phyloP scores from a whole-genome alignment of 495 filamentous ascomycete species.

The Zalerion maritima region DNA sequence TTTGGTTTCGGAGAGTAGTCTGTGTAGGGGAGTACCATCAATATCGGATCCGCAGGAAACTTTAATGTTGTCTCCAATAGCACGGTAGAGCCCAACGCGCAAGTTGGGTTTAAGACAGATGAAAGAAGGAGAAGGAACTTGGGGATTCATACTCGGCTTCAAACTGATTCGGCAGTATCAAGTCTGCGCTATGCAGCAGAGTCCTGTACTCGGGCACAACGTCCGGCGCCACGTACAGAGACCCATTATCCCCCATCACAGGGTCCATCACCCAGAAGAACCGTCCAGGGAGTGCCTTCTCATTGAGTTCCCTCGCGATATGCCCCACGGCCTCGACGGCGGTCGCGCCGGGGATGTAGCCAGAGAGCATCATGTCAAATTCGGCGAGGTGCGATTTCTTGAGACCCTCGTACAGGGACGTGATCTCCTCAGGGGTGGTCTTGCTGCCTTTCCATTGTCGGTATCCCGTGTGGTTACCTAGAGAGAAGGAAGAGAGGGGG shows the following conservation, averaged over 20 bases:
- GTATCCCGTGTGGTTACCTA: conserved; percentile 94
- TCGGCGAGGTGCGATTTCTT: conserved; percentile 65
- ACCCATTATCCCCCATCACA: conserved; percentile 93
- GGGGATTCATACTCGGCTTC: conserved; percentile 68
- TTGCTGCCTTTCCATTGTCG: conserved; percentile 69
- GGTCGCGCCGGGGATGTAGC: conserved; percentile 76
- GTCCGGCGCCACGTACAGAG: conserved; percentile 76
- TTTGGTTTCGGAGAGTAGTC: conserved; percentile 65
- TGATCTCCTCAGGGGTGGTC: conserved; percentile 67
- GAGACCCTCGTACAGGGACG: conserved; percentile 71
- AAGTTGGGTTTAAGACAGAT: not conserved
- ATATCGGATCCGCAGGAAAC: conserved; percentile 2
- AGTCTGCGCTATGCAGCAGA: conserved; percentile 63
- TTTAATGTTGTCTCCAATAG: not conserved
- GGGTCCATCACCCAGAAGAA: conserved; percentile 99
- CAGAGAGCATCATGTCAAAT: conserved; percentile 86
- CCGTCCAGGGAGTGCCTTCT: conserved; percentile 49
- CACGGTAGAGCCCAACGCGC: not conserved
- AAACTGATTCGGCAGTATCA: conserved; percentile 93
- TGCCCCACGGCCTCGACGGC: conserved; percentile 70
- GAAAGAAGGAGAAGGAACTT: not conserved
- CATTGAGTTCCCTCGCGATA: conserved; percentile 68
- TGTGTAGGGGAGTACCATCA: conserved; percentile 20
- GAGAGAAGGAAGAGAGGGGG: not conserved
- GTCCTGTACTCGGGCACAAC: conserved; percentile 83